A percentile compares a stretch with the other conserved stretches of the same genome.
These are phyloP conservation scores for Aplosporella prunicola DNA, from an alignment of 2,329 filamentous ascomycete species.

Conservation along the genomic window DNA sequence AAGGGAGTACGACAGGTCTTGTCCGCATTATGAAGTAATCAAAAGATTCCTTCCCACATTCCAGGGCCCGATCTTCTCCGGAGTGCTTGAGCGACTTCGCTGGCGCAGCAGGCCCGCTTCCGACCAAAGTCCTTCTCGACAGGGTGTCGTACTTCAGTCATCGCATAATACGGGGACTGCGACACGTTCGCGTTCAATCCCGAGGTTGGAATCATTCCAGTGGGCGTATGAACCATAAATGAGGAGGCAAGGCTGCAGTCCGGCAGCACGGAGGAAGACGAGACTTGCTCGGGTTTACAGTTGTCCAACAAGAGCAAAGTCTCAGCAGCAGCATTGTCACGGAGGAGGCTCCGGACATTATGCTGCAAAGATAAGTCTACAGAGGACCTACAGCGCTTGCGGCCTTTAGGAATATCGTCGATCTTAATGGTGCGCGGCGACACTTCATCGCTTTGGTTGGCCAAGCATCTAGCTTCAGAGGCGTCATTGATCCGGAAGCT, in stretches of 20 bases:
- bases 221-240: slow-evolving; percentile 18
- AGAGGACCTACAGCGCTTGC: slow-evolving; percentile 54
- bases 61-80: slow-evolving; percentile 48
- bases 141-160: slow-evolving; percentile 33
- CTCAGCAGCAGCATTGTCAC: slow-evolving; percentile 14
- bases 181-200: slow-evolving; percentile 25
- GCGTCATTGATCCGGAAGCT: slow-evolving; percentile 44
- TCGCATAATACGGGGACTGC: slow-evolving; percentile 30
- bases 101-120: slow-evolving; percentile 59
- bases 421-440: slow-evolving; percentile 3
- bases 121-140: slow-evolving; percentile 41
- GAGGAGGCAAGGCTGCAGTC: slow-evolving; percentile 28
- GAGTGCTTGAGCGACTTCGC: slow-evolving; percentile 45
- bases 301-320: slow-evolving; percentile 5
- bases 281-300: background rate
- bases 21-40: background rate
- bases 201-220: slow-evolving; percentile 15
- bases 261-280: slow-evolving; percentile 17
- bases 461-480: slow-evolving; percentile 18
- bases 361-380: slow-evolving; percentile 52
- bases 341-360: slow-evolving; percentile 55
- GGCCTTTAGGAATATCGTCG: slow-evolving; percentile 23
- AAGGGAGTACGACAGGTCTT: background rate
- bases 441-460: slow-evolving; percentile 6
- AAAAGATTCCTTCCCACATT: slow-evolving; percentile 57